These are phyloP conservation scores for Pichia sp. DNA, from an alignment of 1,139 yeast genomes.

Conservation along the genomic window DNA sequence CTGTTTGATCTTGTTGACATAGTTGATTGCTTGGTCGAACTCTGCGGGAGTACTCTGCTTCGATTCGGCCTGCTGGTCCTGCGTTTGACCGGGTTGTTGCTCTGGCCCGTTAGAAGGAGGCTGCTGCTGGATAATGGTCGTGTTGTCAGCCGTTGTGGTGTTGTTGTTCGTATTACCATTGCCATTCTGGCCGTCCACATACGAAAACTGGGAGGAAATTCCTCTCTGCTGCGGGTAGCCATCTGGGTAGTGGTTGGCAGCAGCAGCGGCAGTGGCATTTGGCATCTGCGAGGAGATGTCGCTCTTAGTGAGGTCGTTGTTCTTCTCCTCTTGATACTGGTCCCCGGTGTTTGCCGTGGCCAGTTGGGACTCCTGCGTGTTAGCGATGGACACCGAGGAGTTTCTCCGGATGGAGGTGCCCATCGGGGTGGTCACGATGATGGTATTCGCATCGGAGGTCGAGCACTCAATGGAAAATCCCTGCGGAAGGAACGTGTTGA, in stretches of 20 bases:
- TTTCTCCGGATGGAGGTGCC: conserved; percentile 77
- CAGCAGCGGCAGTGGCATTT: not conserved
- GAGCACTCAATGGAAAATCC: conserved; percentile 95
- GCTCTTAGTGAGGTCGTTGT: not conserved
- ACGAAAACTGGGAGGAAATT: not conserved
- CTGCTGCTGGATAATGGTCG: conserved; percentile 3
- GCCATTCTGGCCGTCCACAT: conserved; percentile 15
- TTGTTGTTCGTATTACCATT: conserved; percentile 14
- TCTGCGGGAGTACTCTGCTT: conserved; percentile 78
- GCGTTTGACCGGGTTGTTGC: conserved; percentile 11
- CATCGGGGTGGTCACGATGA: conserved; percentile 91
- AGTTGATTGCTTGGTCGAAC: conserved; percentile 93
- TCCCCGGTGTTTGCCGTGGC: not conserved
- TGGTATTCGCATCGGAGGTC: conserved; percentile 88
- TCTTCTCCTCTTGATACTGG: not conserved
- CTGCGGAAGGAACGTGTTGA: conserved; percentile 94
- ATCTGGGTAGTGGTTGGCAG: not conserved
- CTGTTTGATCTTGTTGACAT: conserved; percentile 92
- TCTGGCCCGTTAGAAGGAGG: not conserved
- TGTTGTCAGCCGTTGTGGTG: conserved; percentile 19
- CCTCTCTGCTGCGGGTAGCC: conserved; percentile 12
- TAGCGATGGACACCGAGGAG: conserved; percentile 25
- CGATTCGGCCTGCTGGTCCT: conserved; percentile 19
- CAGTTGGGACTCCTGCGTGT: not conserved
- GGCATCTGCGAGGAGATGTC: conserved; percentile 1